A percentile compares a stretch with the other conserved stretches of the same genome.
Conservation (phyloP, 768 basidiomycete genomes). For the Boletus pseudo-olivaceus region DNA sequence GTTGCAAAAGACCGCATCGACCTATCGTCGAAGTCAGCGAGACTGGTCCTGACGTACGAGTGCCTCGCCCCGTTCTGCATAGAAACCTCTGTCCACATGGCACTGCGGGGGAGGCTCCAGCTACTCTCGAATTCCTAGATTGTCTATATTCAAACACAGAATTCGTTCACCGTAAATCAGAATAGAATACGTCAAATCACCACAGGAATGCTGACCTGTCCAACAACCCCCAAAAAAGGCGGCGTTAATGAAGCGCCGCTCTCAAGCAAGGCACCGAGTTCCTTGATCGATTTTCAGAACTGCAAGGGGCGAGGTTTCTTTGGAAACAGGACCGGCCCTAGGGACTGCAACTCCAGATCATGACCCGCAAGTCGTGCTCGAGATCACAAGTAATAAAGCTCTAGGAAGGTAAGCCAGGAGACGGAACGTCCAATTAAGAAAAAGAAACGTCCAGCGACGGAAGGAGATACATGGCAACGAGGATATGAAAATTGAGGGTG, state of each 20-base stretch:
- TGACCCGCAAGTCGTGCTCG: slow-evolving; percentile 12
- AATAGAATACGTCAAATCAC: slow-evolving; percentile 27
- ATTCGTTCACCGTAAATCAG: slow-evolving; percentile 23
- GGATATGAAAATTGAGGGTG: slow-evolving; percentile 9
- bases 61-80: slow-evolving; percentile 3
- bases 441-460: slow-evolving; percentile 21
- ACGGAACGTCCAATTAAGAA: slow-evolving; percentile 22
- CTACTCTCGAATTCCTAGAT: slow-evolving; percentile 12
- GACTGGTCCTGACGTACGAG: background rate
- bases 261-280: slow-evolving; percentile 25
- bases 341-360: slow-evolving; percentile 24
- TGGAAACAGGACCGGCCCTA: slow-evolving; percentile 21
- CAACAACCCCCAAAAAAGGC: slow-evolving; percentile 4
- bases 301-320: slow-evolving; percentile 14
- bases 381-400: slow-evolving; percentile 21
- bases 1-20: background rate
- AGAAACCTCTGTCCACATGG: slow-evolving; percentile 16
- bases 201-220: slow-evolving; percentile 24
- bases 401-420: slow-evolving; percentile 7
- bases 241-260: slow-evolving; percentile 13
- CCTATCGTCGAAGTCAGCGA: slow-evolving; percentile 24
- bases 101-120: slow-evolving; percentile 11
- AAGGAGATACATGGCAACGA: slow-evolving; percentile 22
- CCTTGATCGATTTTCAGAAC: slow-evolving; percentile 29
- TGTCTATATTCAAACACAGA: slow-evolving; percentile 17